Evolutionary conservation across 2,329 filamentous ascomycete species (phyloP).

Genomic region (Rhexocercosporidium sp.): DNA sequence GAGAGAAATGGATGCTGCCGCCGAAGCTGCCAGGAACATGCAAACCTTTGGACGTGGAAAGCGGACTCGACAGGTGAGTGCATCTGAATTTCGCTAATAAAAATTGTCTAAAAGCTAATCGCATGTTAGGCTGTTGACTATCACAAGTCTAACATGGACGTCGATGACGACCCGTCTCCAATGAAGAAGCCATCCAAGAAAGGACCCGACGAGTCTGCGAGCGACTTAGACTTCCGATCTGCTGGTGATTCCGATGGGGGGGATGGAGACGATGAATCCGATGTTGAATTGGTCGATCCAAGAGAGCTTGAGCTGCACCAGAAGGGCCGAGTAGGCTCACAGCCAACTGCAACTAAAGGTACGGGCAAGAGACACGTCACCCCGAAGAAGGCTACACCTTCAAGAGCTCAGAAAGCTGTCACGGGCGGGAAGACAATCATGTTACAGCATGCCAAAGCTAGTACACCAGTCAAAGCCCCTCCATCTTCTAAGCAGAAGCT

Average conservation of each 20-base stretch:
- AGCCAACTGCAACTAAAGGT: conserved; percentile 19
- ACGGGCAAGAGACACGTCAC: conserved; percentile 1
- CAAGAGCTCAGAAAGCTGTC: background rate
- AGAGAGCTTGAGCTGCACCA: conserved; percentile 22
- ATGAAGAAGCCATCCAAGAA: conserved; percentile 20
- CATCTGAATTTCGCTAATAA: background rate
- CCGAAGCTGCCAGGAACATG: conserved; percentile 69
- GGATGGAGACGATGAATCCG: conserved; percentile 37
- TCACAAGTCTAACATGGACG: conserved; percentile 25
- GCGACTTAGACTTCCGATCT: conserved; percentile 43
- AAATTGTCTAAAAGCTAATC: background rate
- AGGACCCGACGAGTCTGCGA: conserved; percentile 24
- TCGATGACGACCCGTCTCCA: conserved; percentile 29
- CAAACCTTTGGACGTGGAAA: conserved; percentile 87
- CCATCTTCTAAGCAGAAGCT: conserved; percentile 9
- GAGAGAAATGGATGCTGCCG: conserved; percentile 78
- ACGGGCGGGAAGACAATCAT: background rate
- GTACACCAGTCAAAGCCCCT: background rate
- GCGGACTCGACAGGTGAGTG: conserved; percentile 50
- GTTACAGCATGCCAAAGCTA: conserved; percentile 9
- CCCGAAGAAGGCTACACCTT: background rate
- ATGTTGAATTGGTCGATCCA: conserved; percentile 28
- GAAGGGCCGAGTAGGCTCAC: background rate
- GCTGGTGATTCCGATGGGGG: conserved; percentile 37
- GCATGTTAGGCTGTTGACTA: conserved; percentile 27